These are phyloP conservation scores for Bidens hawaiensis DNA, from an alignment of 140 eudicot species.

Conservation along the genomic window DNA sequence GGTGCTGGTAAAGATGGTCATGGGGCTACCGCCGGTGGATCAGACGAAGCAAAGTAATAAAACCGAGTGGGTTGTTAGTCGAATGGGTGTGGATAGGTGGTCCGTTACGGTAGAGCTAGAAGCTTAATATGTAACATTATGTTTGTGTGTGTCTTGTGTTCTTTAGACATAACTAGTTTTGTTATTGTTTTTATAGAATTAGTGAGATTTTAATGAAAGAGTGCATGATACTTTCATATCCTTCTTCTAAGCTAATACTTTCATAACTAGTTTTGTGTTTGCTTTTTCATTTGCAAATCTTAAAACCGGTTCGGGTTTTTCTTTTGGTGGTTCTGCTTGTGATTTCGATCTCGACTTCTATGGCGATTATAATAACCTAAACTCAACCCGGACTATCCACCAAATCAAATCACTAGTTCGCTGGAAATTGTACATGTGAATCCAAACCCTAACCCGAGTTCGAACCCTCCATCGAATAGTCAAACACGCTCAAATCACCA, in stretches of 20 bases:
- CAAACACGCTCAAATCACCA: too few species aligned
- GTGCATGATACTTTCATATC: background rate
- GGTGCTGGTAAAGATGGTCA: conserved; percentile 44
- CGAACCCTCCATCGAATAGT: too few species aligned
- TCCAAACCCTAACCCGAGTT: too few species aligned
- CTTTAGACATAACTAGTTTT: conserved; percentile 4
- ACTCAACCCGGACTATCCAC: too few species aligned
- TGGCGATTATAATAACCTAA: too few species aligned
- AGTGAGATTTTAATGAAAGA: conserved; percentile 9
- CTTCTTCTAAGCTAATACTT: background rate
- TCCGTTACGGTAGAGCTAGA: conserved; percentile 32
- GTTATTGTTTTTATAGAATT: conserved; percentile 10
- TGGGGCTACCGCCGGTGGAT: conserved; percentile 29
- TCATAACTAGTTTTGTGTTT: too few species aligned
- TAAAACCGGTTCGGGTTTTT: too few species aligned
- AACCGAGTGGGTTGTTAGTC: conserved; percentile 5
- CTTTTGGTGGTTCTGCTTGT: too few species aligned
- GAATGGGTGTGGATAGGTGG: conserved; percentile 33
- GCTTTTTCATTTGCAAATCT: too few species aligned
- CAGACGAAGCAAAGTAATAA: conserved; percentile 26
- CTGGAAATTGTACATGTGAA: too few species aligned
- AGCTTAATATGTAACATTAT: conserved; percentile 21
- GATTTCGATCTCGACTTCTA: too few species aligned
- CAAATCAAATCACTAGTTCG: too few species aligned
- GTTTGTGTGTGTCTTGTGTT: conserved; percentile 9